phyloP scores from a whole-genome alignment of 805 yeast genomes.

The Spathaspora gorwiae region DNA sequence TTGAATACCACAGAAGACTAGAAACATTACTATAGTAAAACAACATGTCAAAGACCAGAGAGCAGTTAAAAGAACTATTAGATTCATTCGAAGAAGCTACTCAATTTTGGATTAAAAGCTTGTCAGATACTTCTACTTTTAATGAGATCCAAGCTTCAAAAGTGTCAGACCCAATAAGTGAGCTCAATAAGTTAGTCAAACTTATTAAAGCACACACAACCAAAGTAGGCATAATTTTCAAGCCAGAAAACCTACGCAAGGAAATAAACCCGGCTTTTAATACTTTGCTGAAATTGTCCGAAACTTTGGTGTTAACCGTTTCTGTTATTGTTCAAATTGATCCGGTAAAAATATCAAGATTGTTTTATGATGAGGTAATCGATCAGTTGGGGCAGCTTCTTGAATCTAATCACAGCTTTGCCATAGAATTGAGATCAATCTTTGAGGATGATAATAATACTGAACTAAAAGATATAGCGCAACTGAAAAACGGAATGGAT shows the following conservation, averaged over 20 bases:
- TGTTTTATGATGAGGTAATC: slow-evolving; percentile 7
- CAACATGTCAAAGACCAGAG: slow-evolving; percentile 14
- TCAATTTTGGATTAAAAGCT: slow-evolving; percentile 20
- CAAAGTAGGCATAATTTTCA: slow-evolving; percentile 67
- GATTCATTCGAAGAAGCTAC: slow-evolving; percentile 28
- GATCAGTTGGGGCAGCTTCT: slow-evolving; percentile 7
- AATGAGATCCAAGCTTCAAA: slow-evolving; percentile 22
- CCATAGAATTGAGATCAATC: slow-evolving; percentile 10
- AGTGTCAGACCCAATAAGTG: slow-evolving; percentile 47
- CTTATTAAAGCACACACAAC: slow-evolving; percentile 73
- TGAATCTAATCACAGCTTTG: slow-evolving; percentile 5
- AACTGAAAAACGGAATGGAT: slow-evolving; percentile 16
- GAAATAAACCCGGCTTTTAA: slow-evolving; percentile 48
- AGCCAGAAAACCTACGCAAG: slow-evolving; percentile 45
- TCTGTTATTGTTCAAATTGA: slow-evolving; percentile 37
- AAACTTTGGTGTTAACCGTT: slow-evolving; percentile 40
- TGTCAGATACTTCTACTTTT: slow-evolving; percentile 6
- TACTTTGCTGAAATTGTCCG: slow-evolving; percentile 44
- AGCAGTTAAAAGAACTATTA: slow-evolving; percentile 20
- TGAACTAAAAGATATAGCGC: slow-evolving; percentile 9
- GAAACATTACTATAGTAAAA: neutral
- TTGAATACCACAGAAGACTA: neutral
- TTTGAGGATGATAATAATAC: slow-evolving; percentile 8
- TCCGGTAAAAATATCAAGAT: slow-evolving; percentile 25
- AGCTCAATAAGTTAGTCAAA: slow-evolving; percentile 53